Evolutionary conservation across 2,329 filamentous ascomycete species (phyloP), one percentile per base, ranked within the genome.

Genomic region (Cordyceps cateniannulata): DNA sequence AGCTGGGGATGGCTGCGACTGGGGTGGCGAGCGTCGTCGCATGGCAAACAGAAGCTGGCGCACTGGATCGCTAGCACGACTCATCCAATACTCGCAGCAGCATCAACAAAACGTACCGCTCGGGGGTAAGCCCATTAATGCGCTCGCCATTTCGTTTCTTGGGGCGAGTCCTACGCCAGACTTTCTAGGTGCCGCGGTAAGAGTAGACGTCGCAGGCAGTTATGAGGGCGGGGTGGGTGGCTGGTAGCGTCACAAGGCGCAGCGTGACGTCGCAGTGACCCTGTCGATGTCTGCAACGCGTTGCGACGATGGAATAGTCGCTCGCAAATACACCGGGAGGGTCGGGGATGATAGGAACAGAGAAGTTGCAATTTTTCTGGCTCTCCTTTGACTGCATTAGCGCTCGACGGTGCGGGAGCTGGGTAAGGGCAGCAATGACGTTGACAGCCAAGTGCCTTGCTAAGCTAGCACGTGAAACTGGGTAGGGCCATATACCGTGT

Each of bases 91-190:
- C 16, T 20, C 32, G 29, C 55, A 18, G 10, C 6, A 32, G 38
- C 47, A 32, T 27, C 32, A 27, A 32, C 9, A 32, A 45, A n/a
- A 59, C 56, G 14, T 51, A 59, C 56, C 56, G 38, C 38, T 59
- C n/a, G 48, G 35, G 6, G 56, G 48, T n/a, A 59, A 35, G 25
- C 48, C 56, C 48, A 59, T 59, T 45, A 35, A 51, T 24, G 25
- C 47, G 25, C 56, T 59, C 4, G 48, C 56, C 56, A 59, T 59
- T 5, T 14, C 38, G 20, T 9, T 42, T 42, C 8, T 12, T 24
- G 18, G 18, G 5, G 22, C 14, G 16, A 5, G 2, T 20, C 16
- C 35, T 22, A 20, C 16, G 4, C 20, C 42, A 16, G 12, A 25
- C 4, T 24, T 3, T n/a, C 29, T 20, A 16, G 55, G 32, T 27